These are phyloP conservation scores for Pestalotiopsis sp. DNA, from an alignment of 2,329 filamentous ascomycete species.

Conservation along the genomic window DNA sequence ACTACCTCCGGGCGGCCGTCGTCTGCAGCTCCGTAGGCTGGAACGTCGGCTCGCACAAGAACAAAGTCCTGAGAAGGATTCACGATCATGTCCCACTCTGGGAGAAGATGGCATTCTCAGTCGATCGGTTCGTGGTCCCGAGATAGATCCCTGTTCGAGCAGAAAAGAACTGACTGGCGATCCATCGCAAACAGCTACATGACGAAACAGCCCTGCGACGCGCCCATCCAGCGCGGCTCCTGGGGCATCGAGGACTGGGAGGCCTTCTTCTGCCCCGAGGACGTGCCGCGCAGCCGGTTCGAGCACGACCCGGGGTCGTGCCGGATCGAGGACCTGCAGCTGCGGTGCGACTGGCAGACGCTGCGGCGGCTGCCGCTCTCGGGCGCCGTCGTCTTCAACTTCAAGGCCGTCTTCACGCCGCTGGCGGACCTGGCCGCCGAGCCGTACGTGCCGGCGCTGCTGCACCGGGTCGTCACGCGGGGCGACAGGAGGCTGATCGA, in stretches of 20 bases:
- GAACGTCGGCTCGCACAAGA: conserved; percentile 58
- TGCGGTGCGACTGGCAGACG: conserved; percentile 89
- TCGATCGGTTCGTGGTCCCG: conserved; percentile 67
- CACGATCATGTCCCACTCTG: conserved; percentile 80
- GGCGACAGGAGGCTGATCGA: conserved; percentile 10
- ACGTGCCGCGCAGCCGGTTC: conserved; percentile 33
- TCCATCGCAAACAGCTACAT: conserved; percentile 63
- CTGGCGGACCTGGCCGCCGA: conserved; percentile 71
- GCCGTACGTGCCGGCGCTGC: conserved; percentile 62
- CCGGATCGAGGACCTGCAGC: conserved; percentile 59
- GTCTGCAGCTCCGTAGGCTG: conserved; percentile 82
- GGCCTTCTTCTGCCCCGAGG: conserved; percentile 59
- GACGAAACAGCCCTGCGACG: conserved; percentile 72
- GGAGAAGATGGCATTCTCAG: conserved; percentile 84
- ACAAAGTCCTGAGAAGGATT: conserved; percentile 76
- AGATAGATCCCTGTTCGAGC: not conserved
- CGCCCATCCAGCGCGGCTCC: conserved; percentile 80
- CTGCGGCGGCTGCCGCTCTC: conserved; percentile 77
- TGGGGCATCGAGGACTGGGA: conserved; percentile 80
- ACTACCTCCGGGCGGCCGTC: conserved; percentile 74
- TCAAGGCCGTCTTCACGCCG: conserved; percentile 83
- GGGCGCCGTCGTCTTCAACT: conserved; percentile 80
- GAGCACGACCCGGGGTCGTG: conserved; percentile 40
- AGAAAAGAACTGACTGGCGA: not conserved
- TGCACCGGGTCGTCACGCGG: conserved; percentile 8